Percentiles rank a stretch among this genome's conserved stretches.
phyloP scores from a whole-genome alignment of 2,329 filamentous ascomycete genomes.

The Elsinoe perseae region DNA sequence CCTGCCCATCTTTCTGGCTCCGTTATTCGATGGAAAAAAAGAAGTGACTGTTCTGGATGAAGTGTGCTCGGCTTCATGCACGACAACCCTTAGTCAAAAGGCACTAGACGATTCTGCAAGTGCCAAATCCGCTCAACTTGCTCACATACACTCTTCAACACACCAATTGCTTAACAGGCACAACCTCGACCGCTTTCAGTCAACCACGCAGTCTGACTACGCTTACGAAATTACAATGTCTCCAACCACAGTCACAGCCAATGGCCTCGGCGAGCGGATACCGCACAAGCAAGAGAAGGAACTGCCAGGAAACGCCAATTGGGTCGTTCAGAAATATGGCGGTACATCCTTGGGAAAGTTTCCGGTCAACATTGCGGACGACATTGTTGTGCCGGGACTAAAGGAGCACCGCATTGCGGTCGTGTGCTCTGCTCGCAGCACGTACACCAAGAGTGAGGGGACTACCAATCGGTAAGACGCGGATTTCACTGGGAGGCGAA shows the following conservation, averaged over 20 bases:
- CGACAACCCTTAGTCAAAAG: slow-evolving; percentile 8
- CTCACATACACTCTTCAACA: neutral
- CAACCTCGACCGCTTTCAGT: neutral
- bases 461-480: slow-evolving; percentile 88
- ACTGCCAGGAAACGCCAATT: slow-evolving; percentile 46
- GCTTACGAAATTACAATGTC: slow-evolving; percentile 18
- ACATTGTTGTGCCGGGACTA: slow-evolving; percentile 57
- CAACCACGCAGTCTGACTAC: neutral
- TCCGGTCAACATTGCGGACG: slow-evolving; percentile 49
- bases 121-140: slow-evolving; percentile 4
- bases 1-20: neutral
- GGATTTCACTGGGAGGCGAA: too few species aligned
- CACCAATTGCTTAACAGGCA: neutral
- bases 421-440: slow-evolving; percentile 91
- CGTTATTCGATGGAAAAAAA: slow-evolving; percentile 2
- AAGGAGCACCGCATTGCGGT: slow-evolving; percentile 70
- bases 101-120: neutral
- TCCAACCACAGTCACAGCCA: slow-evolving; percentile 17
- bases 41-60: neutral
- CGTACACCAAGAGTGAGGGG: slow-evolving; percentile 86
- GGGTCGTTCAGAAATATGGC: slow-evolving; percentile 92
- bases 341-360: slow-evolving; percentile 96
- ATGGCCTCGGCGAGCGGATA: slow-evolving; percentile 29
- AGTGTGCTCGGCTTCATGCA: slow-evolving; percentile 11
- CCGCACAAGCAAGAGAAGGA: slow-evolving; percentile 39